Conservation (phyloP, 169 alveolate species). For the Plasmodium fragile region DNA sequence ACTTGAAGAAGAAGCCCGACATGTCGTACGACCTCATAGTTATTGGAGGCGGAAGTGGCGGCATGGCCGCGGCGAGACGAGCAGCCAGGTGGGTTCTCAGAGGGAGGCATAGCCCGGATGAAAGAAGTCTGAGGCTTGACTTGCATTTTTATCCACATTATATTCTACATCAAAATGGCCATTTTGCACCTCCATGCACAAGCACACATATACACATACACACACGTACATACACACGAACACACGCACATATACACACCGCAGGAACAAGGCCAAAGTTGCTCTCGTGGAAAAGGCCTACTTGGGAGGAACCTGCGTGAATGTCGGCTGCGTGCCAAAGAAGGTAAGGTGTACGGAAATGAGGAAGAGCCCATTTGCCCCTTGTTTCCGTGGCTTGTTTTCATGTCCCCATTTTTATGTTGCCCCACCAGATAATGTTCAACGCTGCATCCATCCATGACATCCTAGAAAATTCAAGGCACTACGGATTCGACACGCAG, state of each 20-base stretch:
- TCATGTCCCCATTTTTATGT: not conserved
- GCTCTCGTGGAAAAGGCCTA: conserved; percentile 89
- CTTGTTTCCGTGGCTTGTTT: not conserved
- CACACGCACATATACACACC: not conserved
- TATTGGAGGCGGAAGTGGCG: conserved; percentile 93
- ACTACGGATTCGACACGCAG: conserved; percentile 82
- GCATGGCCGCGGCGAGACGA: conserved; percentile 86
- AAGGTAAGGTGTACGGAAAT: conserved; percentile 81
- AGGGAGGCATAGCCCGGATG: not conserved
- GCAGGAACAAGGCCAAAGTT: conserved; percentile 85
- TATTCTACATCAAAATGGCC: not conserved
- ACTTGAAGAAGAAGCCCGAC: conserved; percentile 36
- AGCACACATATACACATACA: not conserved
- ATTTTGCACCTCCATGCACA: no score
- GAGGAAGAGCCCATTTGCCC: not conserved
- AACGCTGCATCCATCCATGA: conserved; percentile 87
- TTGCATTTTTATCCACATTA: not conserved
- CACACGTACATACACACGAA: not conserved
- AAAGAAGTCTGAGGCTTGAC: not conserved
- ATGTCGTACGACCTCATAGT: conserved; percentile 85
- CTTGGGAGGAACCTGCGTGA: conserved; percentile 96
- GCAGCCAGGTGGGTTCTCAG: conserved; percentile 77
- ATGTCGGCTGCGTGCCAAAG: conserved; percentile 97
- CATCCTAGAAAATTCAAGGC: conserved; percentile 81
- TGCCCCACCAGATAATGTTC: conserved; percentile 85